These are phyloP conservation scores for Trichoderma sp. DNA, from an alignment of 2,329 filamentous ascomycete genomes.

Conservation along the genomic window DNA sequence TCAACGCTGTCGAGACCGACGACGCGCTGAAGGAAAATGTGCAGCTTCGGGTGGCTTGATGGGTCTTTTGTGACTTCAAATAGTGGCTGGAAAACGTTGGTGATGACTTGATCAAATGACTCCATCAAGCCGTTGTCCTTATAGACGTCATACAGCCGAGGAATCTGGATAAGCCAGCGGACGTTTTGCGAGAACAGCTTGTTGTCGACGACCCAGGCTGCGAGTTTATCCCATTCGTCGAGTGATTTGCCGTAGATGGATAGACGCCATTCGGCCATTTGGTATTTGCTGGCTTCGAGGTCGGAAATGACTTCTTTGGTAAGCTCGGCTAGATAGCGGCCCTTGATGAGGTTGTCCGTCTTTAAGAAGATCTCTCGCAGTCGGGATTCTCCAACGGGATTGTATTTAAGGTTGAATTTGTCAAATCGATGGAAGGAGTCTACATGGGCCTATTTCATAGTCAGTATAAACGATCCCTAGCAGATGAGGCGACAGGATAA, in stretches of 20 bases:
- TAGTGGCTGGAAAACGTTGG: constrained; percentile 87
- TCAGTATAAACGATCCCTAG: neutral
- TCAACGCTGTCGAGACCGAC: constrained; percentile 98
- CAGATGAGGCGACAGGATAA: constrained; percentile 21
- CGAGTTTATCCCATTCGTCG: constrained; percentile 96
- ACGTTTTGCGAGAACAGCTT: constrained; percentile 98
- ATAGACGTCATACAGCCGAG: constrained; percentile 92
- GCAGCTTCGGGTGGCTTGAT: constrained; percentile 81
- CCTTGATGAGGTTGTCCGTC: constrained; percentile 96
- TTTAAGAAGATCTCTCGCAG: constrained; percentile 98
- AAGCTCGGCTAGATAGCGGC: constrained; percentile 93
- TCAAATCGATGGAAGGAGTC: constrained; percentile 99
- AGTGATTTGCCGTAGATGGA: constrained; percentile 91
- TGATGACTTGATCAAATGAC: constrained; percentile 84
- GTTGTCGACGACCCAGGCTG: constrained; percentile 99
- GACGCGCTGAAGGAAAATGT: constrained; percentile 90
- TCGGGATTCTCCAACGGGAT: constrained; percentile 92
- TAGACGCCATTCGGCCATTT: constrained; percentile 99
- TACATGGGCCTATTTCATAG: constrained; percentile 68
- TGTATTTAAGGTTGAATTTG: constrained; percentile 99
- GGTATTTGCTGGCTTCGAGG: constrained; percentile 97
- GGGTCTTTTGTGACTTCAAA: constrained; percentile 94
- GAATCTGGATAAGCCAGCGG: constrained; percentile 93
- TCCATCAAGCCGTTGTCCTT: constrained; percentile 84
- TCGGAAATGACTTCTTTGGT: constrained; percentile 97